These are phyloP conservation scores for Phytophthora capsici DNA, from an alignment of 352 stramenopile genomes.

Conservation along the genomic window DNA sequence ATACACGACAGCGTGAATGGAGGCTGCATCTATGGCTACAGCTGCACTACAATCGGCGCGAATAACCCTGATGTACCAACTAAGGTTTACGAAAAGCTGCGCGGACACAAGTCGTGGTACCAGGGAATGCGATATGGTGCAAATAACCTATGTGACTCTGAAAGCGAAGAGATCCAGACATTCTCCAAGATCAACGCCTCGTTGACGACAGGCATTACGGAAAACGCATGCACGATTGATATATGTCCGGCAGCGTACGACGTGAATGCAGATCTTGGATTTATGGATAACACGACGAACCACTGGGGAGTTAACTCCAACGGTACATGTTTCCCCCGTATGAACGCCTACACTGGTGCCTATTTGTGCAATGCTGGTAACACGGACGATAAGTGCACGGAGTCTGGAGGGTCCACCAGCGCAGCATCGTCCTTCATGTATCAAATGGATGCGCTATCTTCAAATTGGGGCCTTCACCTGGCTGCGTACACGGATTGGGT, in stretches of 20 bases:
- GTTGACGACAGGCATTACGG: conserved; percentile 42
- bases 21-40: conserved; percentile 14
- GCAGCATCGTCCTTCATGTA: conserved; percentile 41
- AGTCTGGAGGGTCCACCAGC: conserved; percentile 32
- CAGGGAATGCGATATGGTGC: conserved; percentile 57
- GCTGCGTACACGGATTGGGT: conserved; percentile 66
- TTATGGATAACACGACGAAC: conserved; percentile 28
- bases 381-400: conserved; percentile 20
- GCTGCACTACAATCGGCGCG: conserved; percentile 38
- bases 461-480: conserved; percentile 86
- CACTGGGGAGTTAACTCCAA: conserved; percentile 48
- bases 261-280: conserved; percentile 42
- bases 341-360: conserved; percentile 59
- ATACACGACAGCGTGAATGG: conserved; percentile 21
- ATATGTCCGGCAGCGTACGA: conserved; percentile 57
- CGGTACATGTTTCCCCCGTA: conserved; percentile 58
- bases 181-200: conserved; percentile 33
- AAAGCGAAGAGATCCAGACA: conserved; percentile 18
- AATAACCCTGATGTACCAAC: conserved; percentile 51
- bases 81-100: conserved; percentile 33
- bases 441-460: conserved; percentile 93
- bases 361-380: conserved; percentile 60
- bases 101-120: conserved; percentile 51
- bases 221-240: conserved; percentile 45
- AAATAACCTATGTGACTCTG: conserved; percentile 55